These are phyloP conservation scores for Fusarium devonianum DNA, from an alignment of 2,329 filamentous ascomycete genomes.

Conservation along the genomic window DNA sequence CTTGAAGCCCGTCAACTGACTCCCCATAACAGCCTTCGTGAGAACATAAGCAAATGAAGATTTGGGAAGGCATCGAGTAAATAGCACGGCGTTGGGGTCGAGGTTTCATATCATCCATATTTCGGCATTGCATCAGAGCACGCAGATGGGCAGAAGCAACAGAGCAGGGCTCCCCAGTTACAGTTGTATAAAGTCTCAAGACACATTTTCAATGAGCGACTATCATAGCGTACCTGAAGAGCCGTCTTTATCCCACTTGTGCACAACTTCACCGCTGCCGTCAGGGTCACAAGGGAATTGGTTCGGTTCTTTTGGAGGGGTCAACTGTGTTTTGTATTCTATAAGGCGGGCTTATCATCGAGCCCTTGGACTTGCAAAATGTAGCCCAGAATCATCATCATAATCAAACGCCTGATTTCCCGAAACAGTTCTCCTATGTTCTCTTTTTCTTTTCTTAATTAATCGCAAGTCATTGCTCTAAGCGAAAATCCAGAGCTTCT, in stretches of 20 bases:
- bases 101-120: slow-evolving; percentile 24
- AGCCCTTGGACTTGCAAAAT: slow-evolving; percentile 35
- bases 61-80: slow-evolving; percentile 17
- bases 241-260: too few relatives aligned
- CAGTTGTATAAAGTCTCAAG: slow-evolving; percentile 6
- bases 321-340: slow-evolving; percentile 40
- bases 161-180: slow-evolving; percentile 11
- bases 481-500: slow-evolving; percentile 65
- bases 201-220: not conserved
- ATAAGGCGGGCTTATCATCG: slow-evolving; percentile 29
- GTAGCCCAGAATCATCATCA: slow-evolving; percentile 34
- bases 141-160: slow-evolving; percentile 8
- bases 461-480: slow-evolving; percentile 46
- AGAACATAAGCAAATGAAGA: slow-evolving; percentile 32
- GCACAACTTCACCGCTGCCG: too few relatives aligned
- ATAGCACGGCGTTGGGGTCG: slow-evolving; percentile 38
- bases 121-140: slow-evolving; percentile 15
- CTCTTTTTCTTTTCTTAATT: slow-evolving; percentile 30
- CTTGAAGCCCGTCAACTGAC: not conserved
- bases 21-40: slow-evolving; percentile 43
- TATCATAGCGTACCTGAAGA: too few relatives aligned
- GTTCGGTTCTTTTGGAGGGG: slow-evolving; percentile 8
- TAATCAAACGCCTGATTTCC: slow-evolving; percentile 40
- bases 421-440: slow-evolving; percentile 34
- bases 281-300: too few relatives aligned